Conservation (phyloP, 2,329 filamentous ascomycete genomes). For the Clonostachys sp. region DNA sequence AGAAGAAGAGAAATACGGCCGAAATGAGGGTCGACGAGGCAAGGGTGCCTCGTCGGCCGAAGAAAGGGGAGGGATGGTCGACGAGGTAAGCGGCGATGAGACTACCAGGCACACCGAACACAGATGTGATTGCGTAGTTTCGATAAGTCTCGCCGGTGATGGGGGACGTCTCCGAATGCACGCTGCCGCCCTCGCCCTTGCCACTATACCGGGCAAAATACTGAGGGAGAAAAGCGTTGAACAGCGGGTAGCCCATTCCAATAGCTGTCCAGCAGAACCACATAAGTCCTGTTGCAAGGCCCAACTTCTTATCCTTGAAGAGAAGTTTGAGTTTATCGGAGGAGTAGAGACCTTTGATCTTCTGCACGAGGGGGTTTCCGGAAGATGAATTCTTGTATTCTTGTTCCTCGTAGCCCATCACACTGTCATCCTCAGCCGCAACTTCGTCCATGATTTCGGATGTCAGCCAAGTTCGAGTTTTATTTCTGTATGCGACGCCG, state of each 20-base stretch:
- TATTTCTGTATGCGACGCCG: constrained; percentile 70
- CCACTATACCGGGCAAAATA: constrained; percentile 62
- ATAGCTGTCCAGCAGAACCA: constrained; percentile 83
- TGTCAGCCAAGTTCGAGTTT: constrained; percentile 69
- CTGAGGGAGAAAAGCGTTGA: constrained; percentile 87
- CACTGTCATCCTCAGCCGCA: constrained; percentile 30
- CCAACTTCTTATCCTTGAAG: constrained; percentile 49
- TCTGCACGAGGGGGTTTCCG: constrained; percentile 45
- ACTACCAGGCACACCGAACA: constrained; percentile 73
- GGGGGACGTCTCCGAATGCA: constrained; percentile 21
- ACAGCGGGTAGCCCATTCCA: constrained; percentile 82
- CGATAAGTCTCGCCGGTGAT: constrained; percentile 59
- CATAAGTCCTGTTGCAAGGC: constrained; percentile 47
- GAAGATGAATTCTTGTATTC: neutral
- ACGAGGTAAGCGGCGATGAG: constrained; percentile 71
- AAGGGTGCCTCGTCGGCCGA: constrained; percentile 70
- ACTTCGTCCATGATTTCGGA: constrained; percentile 61
- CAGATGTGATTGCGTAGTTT: constrained; percentile 76
- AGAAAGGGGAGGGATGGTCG: constrained; percentile 54
- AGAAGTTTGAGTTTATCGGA: constrained; percentile 62
- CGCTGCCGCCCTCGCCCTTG: constrained; percentile 14
- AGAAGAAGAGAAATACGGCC: constrained; percentile 65
- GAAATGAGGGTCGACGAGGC: constrained; percentile 63
- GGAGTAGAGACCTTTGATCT: constrained; percentile 59
- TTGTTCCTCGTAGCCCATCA: neutral